Evolutionary conservation across 1,284 basidiomycete genomes (phyloP), one percentile per base, ranked within the genome.

Genomic region (Trichosporon faecale): DNA sequence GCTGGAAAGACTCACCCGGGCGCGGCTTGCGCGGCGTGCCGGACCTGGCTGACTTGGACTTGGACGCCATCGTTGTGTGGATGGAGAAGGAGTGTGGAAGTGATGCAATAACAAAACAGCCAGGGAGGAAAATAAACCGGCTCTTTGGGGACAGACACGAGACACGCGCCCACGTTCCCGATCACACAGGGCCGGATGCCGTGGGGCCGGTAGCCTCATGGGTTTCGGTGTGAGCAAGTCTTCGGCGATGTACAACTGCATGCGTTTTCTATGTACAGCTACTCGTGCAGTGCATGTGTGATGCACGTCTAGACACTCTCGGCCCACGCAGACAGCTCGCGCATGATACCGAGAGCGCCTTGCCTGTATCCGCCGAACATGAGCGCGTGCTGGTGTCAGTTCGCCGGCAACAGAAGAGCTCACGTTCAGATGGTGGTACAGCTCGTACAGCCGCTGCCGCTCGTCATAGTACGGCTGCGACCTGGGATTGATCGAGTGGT

Each of bases 391-490:
- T 83, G 70, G 6, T 6, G 66, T 73, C 64, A 65, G 68, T 33
- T 21, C 8, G 6, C 3, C n/a, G 16, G 0, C 23, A 11, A 25
- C n/a, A 11, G 16, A 74, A 78, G 27, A n/a, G 57, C 57, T 70
- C 68, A 82, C 82, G 64, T 95, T 95, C 72, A 95, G 84, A 79
- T 94, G 93, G 82, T 95, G 93, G 75, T 92, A 95, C 52, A 94
- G 84, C 82, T 94, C 89, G 77, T 95, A 95, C 31, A 94, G 83
- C 70, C 90, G 88, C 44, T 85, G 86, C 27, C 93, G 87, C 65
- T 91, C 83, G 27, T 87, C 86, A 76, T 93, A 92, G 76, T 94
- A 85, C 2, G 93, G 93, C 66, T 91, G 86, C 0, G 88, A 87
- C 77, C 89, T 90, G 0, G 91, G 91, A 55, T 88, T 85, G 69